Percentiles rank a stretch among this genome's conserved stretches.
Evolutionary conservation across 164 flowering plant genomes (phyloP).

Genomic region (Chimonanthus praecox): DNA sequence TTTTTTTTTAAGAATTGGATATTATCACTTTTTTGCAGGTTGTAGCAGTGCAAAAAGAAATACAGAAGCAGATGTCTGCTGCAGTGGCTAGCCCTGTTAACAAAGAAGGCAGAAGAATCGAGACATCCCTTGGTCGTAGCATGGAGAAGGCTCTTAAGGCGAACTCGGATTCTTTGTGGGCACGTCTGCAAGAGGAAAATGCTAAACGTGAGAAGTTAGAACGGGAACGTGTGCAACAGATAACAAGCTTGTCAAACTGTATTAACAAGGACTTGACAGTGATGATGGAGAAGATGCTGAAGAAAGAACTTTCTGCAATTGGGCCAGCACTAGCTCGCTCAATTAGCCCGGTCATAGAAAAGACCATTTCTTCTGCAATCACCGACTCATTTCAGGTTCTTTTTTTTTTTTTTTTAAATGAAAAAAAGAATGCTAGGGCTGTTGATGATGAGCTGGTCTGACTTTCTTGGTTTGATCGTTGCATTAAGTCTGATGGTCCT

Average conservation of each 20-base stretch:
- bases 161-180: conserved; percentile 86
- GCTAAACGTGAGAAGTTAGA: conserved; percentile 47
- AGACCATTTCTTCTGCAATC: conserved; percentile 58
- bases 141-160: conserved; percentile 78
- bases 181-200: conserved; percentile 80
- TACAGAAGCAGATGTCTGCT: conserved; percentile 64
- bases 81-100: conserved; percentile 50
- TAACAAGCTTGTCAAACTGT: conserved; percentile 43
- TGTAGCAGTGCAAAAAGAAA: conserved; percentile 60
- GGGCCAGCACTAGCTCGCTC: conserved; percentile 64
- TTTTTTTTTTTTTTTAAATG: no score
- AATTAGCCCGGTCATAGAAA: conserved; percentile 61
- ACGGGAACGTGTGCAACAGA: conserved; percentile 63
- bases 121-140: conserved; percentile 59
- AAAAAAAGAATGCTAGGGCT: no score
- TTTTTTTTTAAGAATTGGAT: neutral
- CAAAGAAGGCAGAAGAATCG: conserved; percentile 85
- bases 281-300: conserved; percentile 56
- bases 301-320: conserved; percentile 76
- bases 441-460: neutral
- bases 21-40: conserved; percentile 37
- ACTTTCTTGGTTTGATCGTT: neutral
- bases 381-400: conserved; percentile 83
- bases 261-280: conserved; percentile 70
- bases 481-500: no score